Evolutionary conservation across 306 rosid genomes (phyloP), one percentile per base, ranked within the genome.

Genomic region (Hippophae tibetana): DNA sequence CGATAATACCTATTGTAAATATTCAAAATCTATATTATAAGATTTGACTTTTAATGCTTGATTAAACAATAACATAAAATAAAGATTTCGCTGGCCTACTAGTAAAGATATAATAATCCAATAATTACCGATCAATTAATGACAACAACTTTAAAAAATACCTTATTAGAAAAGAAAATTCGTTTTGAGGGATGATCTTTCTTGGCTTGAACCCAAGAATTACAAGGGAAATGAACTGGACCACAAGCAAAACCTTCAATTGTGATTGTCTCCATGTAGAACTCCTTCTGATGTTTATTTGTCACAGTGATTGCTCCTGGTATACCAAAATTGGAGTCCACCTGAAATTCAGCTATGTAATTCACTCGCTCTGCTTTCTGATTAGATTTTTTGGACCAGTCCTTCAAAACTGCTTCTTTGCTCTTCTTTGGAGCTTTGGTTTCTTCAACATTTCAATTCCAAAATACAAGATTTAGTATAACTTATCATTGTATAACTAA

Each of bases 161-260:
- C 98, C 95, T 81, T 69, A 10, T 92, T 92, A 42, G 86, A 76
- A 69, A 92, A 92, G 79, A 92, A 84, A 42, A 87, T 76, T 56
- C 98, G 81, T 53, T 83, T 82, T 50, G 48, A 89, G 48, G 88
- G 93, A 58, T 72, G 79, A 75, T 87, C 83, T 79, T 83, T 92
- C 51, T 72, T 78, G 42, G 96, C 74, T 72, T 92, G 98, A 31
- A 92, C 90, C 93, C 95, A 92, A 6, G 98, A 92, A 45, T 85
- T 85, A 67, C 95, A 86, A 18, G 87, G 87, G 63, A 92, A 92
- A 76, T 87, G 89, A 49, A 92, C 70, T 5, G 93, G 79, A 56
- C 89, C 96, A 60, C 66, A 61, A 1, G 85, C 84, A 67, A 92
- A 88, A 8, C 89, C 95, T 77, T 87, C 98, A 62, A 92, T 50